These are phyloP conservation scores for Gracilaria gracilis DNA, from an alignment of 23 red algal species.

Conservation along the genomic window DNA sequence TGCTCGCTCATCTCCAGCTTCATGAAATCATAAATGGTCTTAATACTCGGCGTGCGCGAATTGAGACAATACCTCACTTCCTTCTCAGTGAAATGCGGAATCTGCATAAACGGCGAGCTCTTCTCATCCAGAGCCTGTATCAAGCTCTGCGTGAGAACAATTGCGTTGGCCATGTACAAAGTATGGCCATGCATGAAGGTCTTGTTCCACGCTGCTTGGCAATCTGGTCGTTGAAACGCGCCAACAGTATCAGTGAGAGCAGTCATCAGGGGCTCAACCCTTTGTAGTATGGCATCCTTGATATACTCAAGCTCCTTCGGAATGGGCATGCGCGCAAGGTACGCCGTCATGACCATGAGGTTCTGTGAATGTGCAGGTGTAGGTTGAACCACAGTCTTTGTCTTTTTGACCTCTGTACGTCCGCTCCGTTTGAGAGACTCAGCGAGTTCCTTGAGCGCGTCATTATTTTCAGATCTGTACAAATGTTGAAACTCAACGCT, in stretches of 20 bases:
- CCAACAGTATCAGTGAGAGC: constrained; percentile 77
- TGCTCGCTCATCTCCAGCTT: constrained; percentile 62
- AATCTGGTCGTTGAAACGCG: constrained; percentile 68
- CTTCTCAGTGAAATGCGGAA: constrained; percentile 76
- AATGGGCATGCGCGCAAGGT: constrained; percentile 76
- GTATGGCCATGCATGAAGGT: constrained; percentile 71
- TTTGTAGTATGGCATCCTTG: constrained; percentile 42
- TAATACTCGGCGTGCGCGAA: constrained; percentile 42
- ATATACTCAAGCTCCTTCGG: constrained; percentile 60
- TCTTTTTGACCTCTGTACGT: constrained; percentile 55
- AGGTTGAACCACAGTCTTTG: constrained; percentile 61
- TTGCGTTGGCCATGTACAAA: constrained; percentile 45
- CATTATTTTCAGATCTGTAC: constrained; percentile 64
- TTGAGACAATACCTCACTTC: constrained; percentile 70
- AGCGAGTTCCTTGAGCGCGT: constrained; percentile 19
- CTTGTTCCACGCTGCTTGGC: constrained; percentile 64
- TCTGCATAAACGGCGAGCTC: constrained; percentile 86
- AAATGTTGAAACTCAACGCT: constrained; percentile 60
- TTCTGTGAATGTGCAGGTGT: constrained; percentile 54
- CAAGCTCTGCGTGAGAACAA: constrained; percentile 75
- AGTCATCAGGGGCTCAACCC: constrained; percentile 62
- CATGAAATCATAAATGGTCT: constrained; percentile 76
- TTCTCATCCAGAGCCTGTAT: constrained; percentile 82
- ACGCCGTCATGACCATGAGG: constrained; percentile 67
- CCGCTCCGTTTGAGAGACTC: constrained; percentile 51